Evolutionary conservation across 2,329 filamentous ascomycete genomes (phyloP), one percentile per base, ranked within the genome.

Genomic region (Neonectria punicea): DNA sequence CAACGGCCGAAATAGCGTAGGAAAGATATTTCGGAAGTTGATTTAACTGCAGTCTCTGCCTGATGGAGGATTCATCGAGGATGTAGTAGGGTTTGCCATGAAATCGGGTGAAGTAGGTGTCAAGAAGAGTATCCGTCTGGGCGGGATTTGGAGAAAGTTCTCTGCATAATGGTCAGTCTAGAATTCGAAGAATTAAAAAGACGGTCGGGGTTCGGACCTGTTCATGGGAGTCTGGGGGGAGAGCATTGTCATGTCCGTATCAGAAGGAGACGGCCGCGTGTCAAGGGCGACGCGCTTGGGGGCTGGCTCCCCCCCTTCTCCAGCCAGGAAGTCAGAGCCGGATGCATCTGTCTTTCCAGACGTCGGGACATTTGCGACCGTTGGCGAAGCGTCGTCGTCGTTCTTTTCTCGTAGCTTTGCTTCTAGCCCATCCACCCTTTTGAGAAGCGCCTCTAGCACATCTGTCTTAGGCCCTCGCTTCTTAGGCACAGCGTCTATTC

Each of bases 401-500:
- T 89, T 89, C 73, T 90, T 88, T 68, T 91, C 89, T 76, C 93
- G 92, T 43, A 97, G 83, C 67, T 90, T 89, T 75, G 92, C 93
- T 77, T 97, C 93, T 55, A 97, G 82, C 1, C 93, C 93, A 77
- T 97, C 93, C 2, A 97, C 93, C 58, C 93, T 87, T 79, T 95
- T 97, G 64, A 97, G 76, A 9, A 97, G 82, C 1, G 93, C 93
- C 77, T 97, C 93, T 34, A 97, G 83, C 5, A 97, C 92, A 77
- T 97, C 93, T 30, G 93, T 97, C 80, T 97, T 97, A 3, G 93
- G 93, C 0, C 93, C 93, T 77, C 93, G 86, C 78, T 97, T 97
- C 81, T 97, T 97, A 0, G 93, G 93, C 18, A 96, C 89, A 28
- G 93, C 93, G 82, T 97, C 93, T 94, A 46, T 63, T 61, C 58